These are phyloP conservation scores for Cydonia oblonga DNA, from an alignment of 331 rosid species.

Conservation along the genomic window DNA sequence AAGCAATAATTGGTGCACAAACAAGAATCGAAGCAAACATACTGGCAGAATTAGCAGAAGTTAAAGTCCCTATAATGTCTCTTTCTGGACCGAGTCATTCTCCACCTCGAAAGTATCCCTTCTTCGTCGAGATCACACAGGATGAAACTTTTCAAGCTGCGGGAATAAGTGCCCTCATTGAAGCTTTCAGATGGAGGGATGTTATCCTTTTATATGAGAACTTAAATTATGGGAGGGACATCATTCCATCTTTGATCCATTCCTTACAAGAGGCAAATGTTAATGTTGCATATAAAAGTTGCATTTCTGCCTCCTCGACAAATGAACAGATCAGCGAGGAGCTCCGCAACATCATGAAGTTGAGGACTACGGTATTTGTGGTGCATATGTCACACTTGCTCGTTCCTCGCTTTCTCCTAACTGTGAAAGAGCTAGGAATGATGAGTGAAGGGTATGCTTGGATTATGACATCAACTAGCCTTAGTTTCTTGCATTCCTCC, in stretches of 20 bases:
- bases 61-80: slow-evolving; percentile 9
- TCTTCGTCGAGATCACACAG: neutral
- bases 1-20: slow-evolving; percentile 13
- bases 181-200: slow-evolving; percentile 12
- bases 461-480: neutral
- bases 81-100: neutral
- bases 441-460: slow-evolving; percentile 2
- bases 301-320: neutral
- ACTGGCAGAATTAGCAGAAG: slow-evolving; percentile 5
- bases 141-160: slow-evolving; percentile 2
- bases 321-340: neutral
- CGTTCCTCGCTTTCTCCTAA: neutral
- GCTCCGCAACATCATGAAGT: neutral
- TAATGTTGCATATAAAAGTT: neutral
- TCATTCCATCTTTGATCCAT: neutral
- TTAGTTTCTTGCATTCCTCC: neutral
- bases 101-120: slow-evolving; percentile 1
- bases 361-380: neutral
- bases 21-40: slow-evolving; percentile 8
- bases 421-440: slow-evolving; percentile 4
- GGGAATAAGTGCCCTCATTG: neutral
- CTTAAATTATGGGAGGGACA: neutral
- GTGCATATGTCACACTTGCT: slow-evolving; percentile 7
- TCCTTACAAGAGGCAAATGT: neutral
- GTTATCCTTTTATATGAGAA: slow-evolving; percentile 3